Evolutionary conservation across 2,329 filamentous ascomycete species (phyloP), one percentile per base, ranked within the genome.

Genomic region (Alternaria sp.): DNA sequence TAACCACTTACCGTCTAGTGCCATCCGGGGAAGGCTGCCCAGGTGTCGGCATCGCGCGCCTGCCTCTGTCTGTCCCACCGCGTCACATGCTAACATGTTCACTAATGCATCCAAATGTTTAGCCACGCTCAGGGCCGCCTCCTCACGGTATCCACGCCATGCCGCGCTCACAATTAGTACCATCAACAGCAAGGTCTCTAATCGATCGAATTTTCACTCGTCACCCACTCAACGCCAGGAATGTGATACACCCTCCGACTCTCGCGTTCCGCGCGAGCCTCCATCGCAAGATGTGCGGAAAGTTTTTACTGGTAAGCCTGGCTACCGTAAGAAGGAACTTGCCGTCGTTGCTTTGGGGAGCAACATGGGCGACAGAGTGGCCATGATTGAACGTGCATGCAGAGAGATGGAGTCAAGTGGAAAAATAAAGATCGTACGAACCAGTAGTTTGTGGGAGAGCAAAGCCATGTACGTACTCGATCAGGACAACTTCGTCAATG

Each of bases 391-490:
- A 79, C 85, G 87, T 72, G 95, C 96, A 0, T 94, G 94, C 78
- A 85, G 84, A 47, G 87, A 91, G 76, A 93, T 99, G 88, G 88
- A 92, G 67, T 83, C 66, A 1, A 69, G 85, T 47, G 85, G 88
- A 21, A 89, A 89, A 33, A 93, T 98, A 75, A 87, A 82, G 57
- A 87, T 99, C 43, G 86, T 88, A 73, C 86, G 90, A 72, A 97
- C 95, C 0, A 98, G 95, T 79, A 91, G 89, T 65, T 84, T 99
- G 4, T 99, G 96, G 87, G 94, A 98, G 82, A 99, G 95, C 4
- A 89, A 93, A 72, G 93, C 96, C 21, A 99, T 99, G 96, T 99
- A 99, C 80, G 92, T 97, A 67, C 83, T 92, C 66, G 91, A 97
- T 67, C 96, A 99, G 79, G 89, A 90, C 66, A 87, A 88, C 28